Base-by-base conservation (phyloP, 2,329 filamentous ascomycete genomes). In the Elsinoe ampelina region DNA sequence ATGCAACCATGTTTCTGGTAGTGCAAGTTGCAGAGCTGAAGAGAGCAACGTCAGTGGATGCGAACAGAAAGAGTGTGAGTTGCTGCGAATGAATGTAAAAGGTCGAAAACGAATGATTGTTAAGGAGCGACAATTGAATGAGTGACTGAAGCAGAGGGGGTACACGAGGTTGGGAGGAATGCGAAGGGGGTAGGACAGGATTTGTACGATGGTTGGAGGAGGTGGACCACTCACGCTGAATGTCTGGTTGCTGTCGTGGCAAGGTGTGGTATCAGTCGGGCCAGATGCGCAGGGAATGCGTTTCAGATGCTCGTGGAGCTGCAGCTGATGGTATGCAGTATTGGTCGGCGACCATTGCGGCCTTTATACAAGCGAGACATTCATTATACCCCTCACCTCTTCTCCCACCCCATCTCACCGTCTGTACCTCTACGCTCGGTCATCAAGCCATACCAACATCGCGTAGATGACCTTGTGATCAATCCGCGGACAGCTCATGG, bases 341-440 rank as follows among this genome's bases (percentile, higher is more conserved):
- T 42, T 56, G 54, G 54, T 48, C 41, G 38, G 30, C 17, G 54
- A 32, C 39, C 32, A 42, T 22, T 38, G 15, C 30, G 17, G 19
- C 19, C 54, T 56, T 56, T 56, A 56, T 56, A 56, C 48, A 39
- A 8, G 17, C 32, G 48, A 52, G 22, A 50, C 45, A 50, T 35
- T 7, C 17, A 34, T 52, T 34, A 39, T 3, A 30, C 17, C 32
- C 36, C 32, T 15, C 32, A 52, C 32, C 48, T 36, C 20, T 17
- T 39, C 17, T 30, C 26, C 7, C 26, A 30, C 26, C 26, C 26
- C 36, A 50, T 26, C 45, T 13, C 45, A 26, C 26, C 20, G 48
- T 52, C 48, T n/a, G 38, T 39, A 39, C 48, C 48, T 34, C n/a
- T 15, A 52, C 12, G n/a, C 10, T 26, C 48, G 20, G 19, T 26